Percentiles rank a stretch among this genome's conserved stretches.
Conservation (phyloP, 345 rosid genomes). For the Acer yangbiense region DNA sequence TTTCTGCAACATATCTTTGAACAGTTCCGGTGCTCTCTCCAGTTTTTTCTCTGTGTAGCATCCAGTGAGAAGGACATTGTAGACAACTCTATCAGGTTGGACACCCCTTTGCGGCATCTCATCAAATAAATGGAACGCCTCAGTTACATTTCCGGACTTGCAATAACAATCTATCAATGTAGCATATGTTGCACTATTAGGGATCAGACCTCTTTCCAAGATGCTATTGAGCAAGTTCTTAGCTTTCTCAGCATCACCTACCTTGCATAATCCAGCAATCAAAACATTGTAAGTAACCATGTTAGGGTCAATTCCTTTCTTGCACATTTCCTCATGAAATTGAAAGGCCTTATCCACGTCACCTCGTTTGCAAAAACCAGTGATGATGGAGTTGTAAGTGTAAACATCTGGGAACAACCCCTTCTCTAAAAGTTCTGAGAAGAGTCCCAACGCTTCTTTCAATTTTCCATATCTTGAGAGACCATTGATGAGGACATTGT, state of each 20-base stretch:
- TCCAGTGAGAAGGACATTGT: slow-evolving; percentile 26
- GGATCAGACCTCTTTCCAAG: slow-evolving; percentile 26
- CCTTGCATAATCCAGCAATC: slow-evolving; percentile 30
- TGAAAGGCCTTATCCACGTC: slow-evolving; percentile 31
- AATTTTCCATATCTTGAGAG: slow-evolving; percentile 30
- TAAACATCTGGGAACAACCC: slow-evolving; percentile 32
- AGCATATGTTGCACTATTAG: slow-evolving; percentile 17
- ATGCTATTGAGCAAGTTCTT: slow-evolving; percentile 28
- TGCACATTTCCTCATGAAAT: slow-evolving; percentile 24
- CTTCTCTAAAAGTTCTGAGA: slow-evolving; percentile 25
- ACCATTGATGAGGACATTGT: slow-evolving; percentile 28
- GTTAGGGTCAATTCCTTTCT: slow-evolving; percentile 32
- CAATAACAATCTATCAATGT: slow-evolving; percentile 32
- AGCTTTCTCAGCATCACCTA: slow-evolving; percentile 29
- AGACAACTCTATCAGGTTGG: slow-evolving; percentile 21
- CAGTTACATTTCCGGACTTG: slow-evolving; percentile 23
- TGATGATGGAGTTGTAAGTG: slow-evolving; percentile 33
- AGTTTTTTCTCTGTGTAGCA: slow-evolving; percentile 26
- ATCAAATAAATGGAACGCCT: slow-evolving; percentile 20
- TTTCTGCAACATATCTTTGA: slow-evolving; percentile 21
- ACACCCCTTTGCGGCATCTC: slow-evolving; percentile 31
- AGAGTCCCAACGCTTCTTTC: slow-evolving; percentile 27
- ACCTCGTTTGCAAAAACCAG: slow-evolving; percentile 31
- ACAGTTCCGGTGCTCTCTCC: slow-evolving; percentile 20
- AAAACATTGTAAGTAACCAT: slow-evolving; percentile 32